Evolutionary conservation across 176 grass and related monocot genomes (phyloP).

Genomic region (Phoenix roebelenii): DNA sequence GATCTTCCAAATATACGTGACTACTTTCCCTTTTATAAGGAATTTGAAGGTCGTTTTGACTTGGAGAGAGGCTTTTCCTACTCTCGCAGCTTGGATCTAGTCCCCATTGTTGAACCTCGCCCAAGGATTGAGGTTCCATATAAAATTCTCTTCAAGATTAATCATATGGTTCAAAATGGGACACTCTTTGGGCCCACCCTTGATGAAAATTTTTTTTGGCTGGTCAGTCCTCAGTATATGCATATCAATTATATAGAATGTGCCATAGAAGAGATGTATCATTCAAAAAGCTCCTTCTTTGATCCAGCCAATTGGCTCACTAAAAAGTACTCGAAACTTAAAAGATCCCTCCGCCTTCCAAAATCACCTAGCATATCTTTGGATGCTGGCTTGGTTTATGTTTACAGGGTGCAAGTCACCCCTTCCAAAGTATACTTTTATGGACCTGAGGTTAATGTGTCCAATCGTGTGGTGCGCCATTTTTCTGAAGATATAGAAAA

Average conservation of each 20-base stretch:
- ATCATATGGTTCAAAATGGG: constrained; percentile 86
- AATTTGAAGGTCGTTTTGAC: constrained; percentile 32
- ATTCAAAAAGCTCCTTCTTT: constrained; percentile 54
- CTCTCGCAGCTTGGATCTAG: constrained; percentile 33
- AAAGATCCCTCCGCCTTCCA: constrained; percentile 8
- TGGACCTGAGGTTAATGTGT: constrained; percentile 87
- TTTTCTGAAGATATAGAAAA: constrained; percentile 50
- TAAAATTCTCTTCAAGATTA: constrained; percentile 72
- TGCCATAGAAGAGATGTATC: constrained; percentile 56
- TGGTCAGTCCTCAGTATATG: constrained; percentile 30
- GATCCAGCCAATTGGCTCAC: constrained; percentile 57
- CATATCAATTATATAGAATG: constrained; percentile 39
- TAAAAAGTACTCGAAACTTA: constrained; percentile 29
- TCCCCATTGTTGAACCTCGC: constrained; percentile 54
- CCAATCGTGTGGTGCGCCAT: constrained; percentile 66
- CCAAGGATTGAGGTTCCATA: constrained; percentile 36
- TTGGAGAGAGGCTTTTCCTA: constrained; percentile 35
- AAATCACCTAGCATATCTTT: constrained; percentile 35
- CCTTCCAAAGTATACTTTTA: constrained; percentile 87
- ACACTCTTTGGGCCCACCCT: constrained; percentile 66
- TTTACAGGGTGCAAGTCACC: constrained; percentile 75
- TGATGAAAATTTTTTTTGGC: constrained; percentile 40
- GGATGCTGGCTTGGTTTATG: constrained; percentile 68
- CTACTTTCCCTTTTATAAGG: constrained; percentile 62
- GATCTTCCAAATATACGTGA: constrained; percentile 48